Base-by-base conservation (phyloP, 2,329 filamentous ascomycete genomes). In the Immersiporthe knoxdaviesiana region DNA sequence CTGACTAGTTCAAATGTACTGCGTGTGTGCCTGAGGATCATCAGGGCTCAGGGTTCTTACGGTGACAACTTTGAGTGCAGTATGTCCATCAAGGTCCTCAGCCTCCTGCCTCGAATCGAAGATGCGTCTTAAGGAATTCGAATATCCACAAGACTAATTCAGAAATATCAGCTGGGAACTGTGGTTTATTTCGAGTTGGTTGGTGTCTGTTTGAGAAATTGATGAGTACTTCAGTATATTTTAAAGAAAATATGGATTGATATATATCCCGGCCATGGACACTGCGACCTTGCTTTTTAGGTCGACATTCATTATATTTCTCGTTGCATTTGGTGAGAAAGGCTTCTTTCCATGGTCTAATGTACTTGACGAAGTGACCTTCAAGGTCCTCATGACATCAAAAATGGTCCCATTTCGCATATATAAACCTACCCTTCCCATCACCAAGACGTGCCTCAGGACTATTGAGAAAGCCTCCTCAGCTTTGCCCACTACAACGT, bases 61-160 rank as follows among this genome's bases (percentile, higher is more conserved):
- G 54, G 3, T 35, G 35, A 10, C 27, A 30, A n/a, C 30, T 24
- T 18, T 24, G 18, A 6, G 21, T 37, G n/a, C 6, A 14, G 16
- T 32, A 16, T 18, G 18, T 50, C 37, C 35, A 62, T 62, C 59
- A 62, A 62, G 59, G 59, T 62, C 39, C 59, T 62, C 59, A 62
- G 21, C 21, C 39, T 32, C 35, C 35, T 35, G 18, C 11, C 35
- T 10, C 41, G 14, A 66, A 16, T 37, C 39, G n/a, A n/a, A 44
- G 7, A n/a, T 14, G 12, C 18, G 32, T 24, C n/a, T 30, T 11
- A 1, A 24, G 10, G 18, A 2, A 60, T 3, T 47, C 18, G 44
- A 3, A 11, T 0, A 6, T 47, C 18, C 5, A 30, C 11, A 39
- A 12, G 0, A n/a, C 7, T 3, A 11, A 11, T 1, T 3, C 8